Conservation (phyloP, 495 filamentous ascomycete species). For the Penicillium atrosanguineum region DNA sequence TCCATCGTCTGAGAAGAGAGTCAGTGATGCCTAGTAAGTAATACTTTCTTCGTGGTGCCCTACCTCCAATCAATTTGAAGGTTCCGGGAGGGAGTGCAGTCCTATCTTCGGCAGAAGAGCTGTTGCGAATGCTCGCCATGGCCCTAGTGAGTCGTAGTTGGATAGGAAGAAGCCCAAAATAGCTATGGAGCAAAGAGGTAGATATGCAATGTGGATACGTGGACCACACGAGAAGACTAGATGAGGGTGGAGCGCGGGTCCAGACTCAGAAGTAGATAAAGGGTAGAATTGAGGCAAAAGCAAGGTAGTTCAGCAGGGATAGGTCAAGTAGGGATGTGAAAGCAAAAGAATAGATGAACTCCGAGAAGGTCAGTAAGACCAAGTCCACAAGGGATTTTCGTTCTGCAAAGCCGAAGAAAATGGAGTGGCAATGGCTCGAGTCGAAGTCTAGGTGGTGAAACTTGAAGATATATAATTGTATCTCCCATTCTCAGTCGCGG, state of each 20-base stretch:
- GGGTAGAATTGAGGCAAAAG: background rate
- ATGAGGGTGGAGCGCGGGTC: background rate
- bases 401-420: background rate
- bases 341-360: background rate
- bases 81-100: constrained; percentile 27
- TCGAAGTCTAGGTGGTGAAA: background rate
- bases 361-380: background rate
- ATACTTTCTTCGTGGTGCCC: background rate
- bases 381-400: background rate
- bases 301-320: background rate
- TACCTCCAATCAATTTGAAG: constrained; percentile 33
- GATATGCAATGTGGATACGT: background rate
- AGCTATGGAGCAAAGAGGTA: background rate
- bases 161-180: background rate
- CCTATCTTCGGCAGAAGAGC: constrained; percentile 2
- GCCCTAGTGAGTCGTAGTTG: background rate
- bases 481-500: background rate
- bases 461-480: constrained; percentile 5
- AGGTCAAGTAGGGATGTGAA: background rate
- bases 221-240: background rate
- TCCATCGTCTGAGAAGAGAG: constrained; percentile 15
- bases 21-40: background rate
- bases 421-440: background rate
- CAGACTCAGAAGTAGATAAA: background rate
- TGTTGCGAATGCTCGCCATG: background rate